Evolutionary conservation across 1,284 basidiomycete genomes (phyloP).

Genomic region (Tilletiopsis washingtonensis): DNA sequence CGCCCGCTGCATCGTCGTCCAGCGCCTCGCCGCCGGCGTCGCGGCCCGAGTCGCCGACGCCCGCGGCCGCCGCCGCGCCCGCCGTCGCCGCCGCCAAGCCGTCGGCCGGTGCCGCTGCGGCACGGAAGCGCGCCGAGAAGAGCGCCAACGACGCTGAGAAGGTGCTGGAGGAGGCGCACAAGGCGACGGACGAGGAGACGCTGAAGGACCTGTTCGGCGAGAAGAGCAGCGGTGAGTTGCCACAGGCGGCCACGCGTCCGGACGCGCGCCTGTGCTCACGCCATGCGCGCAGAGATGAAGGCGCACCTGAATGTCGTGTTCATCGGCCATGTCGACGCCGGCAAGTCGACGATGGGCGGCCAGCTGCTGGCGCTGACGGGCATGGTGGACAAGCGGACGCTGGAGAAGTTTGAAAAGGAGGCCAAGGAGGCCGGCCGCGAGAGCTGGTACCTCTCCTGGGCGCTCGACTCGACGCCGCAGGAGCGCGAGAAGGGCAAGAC

Average conservation of each 20-base stretch:
- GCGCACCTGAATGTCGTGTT: slow-evolving; percentile 47
- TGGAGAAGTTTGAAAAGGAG: slow-evolving; percentile 47
- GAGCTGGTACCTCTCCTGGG: slow-evolving; percentile 47
- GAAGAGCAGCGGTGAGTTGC: too few relatives aligned
- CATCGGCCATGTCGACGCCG: slow-evolving; percentile 47
- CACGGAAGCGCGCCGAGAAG: slow-evolving; percentile 34
- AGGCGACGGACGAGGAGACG: slow-evolving; percentile 46
- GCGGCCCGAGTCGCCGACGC: slow-evolving; percentile 23
- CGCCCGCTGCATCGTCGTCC: background rate
- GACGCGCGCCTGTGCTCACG: too few relatives aligned
- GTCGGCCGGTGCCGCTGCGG: slow-evolving; percentile 18
- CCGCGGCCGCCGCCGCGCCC: slow-evolving; percentile 9
- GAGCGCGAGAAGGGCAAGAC: slow-evolving; percentile 47
- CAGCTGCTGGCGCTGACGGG: slow-evolving; percentile 44
- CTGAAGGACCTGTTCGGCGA: slow-evolving; percentile 45
- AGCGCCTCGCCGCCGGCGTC: slow-evolving; percentile 17
- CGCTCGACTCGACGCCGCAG: slow-evolving; percentile 45
- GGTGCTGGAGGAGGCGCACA: slow-evolving; percentile 40
- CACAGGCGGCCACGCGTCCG: too few relatives aligned
- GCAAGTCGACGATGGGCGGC: slow-evolving; percentile 47
- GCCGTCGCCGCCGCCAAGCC: slow-evolving; percentile 12
- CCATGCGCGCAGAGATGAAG: slow-evolving; percentile 41
- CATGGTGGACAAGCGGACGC: slow-evolving; percentile 47
- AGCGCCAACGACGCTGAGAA: slow-evolving; percentile 36
- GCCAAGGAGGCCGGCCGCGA: slow-evolving; percentile 46